Percentiles rank a stretch among this genome's conserved stretches.
phyloP scores from a whole-genome alignment of 1,139 yeast genomes.

The Pichia sp. region DNA sequence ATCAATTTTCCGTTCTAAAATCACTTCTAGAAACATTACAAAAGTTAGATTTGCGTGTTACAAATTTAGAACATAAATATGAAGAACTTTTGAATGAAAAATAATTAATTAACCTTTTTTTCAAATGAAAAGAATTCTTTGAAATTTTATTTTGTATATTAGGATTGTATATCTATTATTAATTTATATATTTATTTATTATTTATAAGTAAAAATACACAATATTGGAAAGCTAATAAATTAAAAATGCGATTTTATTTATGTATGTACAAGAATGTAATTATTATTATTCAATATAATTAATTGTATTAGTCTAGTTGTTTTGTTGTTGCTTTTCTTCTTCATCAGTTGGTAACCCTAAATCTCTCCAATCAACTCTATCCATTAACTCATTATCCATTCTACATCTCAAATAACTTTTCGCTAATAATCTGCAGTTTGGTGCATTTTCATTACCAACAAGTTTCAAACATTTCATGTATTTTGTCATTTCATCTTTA shows the following conservation, averaged over 20 bases:
- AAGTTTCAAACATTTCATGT: slow-evolving; percentile 70
- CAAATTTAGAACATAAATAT: not conserved
- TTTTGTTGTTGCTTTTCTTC: slow-evolving; percentile 5
- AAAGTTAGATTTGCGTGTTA: slow-evolving; percentile 1
- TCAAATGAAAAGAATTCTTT: no score
- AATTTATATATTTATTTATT: no score
- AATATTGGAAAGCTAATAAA: no score
- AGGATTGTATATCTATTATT: not conserved
- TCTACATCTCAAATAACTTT: slow-evolving; percentile 73
- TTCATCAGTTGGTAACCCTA: slow-evolving; percentile 72
- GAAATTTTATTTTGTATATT: not conserved
- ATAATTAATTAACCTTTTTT: not conserved
- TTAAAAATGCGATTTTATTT: no score
- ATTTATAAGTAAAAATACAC: no score
- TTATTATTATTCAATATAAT: no score
- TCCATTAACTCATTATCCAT: slow-evolving; percentile 91
- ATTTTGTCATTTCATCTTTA: slow-evolving; percentile 62
- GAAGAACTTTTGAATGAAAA: not conserved
- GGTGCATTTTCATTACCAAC: slow-evolving; percentile 83
- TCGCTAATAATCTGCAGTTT: slow-evolving; percentile 79
- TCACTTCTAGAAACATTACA: slow-evolving; percentile 6
- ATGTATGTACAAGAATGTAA: no score
- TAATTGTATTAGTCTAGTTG: not conserved
- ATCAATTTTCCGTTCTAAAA: slow-evolving; percentile 3
- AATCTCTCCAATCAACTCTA: slow-evolving; percentile 62